These are phyloP conservation scores for Xylariaceae sp. DNA, from an alignment of 2,329 filamentous ascomycete species.

Conservation along the genomic window DNA sequence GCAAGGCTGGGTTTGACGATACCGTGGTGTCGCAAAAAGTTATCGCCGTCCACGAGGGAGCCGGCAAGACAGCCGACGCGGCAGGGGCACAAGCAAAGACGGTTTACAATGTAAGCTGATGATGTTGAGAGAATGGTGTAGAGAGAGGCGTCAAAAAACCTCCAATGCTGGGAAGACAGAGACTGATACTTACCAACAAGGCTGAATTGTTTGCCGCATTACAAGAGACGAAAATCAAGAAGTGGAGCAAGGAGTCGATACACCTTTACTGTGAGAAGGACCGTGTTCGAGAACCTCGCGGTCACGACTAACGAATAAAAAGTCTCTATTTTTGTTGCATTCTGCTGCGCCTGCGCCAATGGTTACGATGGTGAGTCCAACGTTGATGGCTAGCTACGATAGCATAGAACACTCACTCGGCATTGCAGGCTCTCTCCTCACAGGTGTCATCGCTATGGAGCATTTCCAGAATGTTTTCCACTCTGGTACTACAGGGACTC, in stretches of 20 bases:
- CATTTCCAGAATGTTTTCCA: conserved; percentile 37
- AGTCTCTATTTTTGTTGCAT: conserved; percentile 41
- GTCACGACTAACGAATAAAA: conserved; percentile 1
- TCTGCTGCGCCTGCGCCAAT: conserved; percentile 44
- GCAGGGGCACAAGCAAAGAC: conserved; percentile 35
- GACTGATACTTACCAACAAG: conserved; percentile 19
- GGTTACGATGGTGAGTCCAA: conserved; percentile 37
- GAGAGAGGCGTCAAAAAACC: no score
- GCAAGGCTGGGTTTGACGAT: conserved; percentile 11
- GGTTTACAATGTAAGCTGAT: conserved; percentile 33
- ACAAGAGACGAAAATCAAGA: conserved; percentile 39
- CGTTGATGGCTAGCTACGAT: no score
- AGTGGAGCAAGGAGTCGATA: conserved; percentile 36
- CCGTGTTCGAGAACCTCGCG: no score
- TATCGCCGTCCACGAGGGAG: conserved; percentile 22
- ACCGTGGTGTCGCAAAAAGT: conserved; percentile 13
- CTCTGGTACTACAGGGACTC: conserved; percentile 31
- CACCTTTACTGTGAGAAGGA: conserved; percentile 33
- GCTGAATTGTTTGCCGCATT: conserved; percentile 45
- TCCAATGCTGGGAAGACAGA: background rate
- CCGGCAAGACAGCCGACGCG: conserved; percentile 22
- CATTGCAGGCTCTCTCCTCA: conserved; percentile 38
- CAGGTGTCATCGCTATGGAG: conserved; percentile 38
- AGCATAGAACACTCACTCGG: background rate
- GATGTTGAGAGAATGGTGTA: no score